Evolutionary conservation across 106 monocot species (phyloP).

Genomic region (Apostasia ramifera): DNA sequence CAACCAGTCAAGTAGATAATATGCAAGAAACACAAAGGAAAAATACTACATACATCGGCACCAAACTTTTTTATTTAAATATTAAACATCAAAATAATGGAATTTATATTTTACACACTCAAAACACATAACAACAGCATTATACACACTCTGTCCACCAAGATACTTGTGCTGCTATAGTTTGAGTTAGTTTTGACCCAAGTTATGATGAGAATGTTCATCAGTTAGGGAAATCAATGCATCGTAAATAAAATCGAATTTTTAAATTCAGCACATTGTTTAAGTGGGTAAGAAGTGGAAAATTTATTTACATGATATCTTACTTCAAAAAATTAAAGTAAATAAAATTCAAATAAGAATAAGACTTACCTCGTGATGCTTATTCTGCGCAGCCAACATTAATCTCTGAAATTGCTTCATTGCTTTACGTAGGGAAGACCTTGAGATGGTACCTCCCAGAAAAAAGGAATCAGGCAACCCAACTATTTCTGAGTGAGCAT

Average conservation of each 20-base stretch:
- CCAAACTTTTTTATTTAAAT: background rate
- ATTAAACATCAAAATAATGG: background rate
- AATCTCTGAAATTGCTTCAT: constrained; percentile 16
- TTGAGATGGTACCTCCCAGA: constrained; percentile 34
- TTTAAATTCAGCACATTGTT: no score
- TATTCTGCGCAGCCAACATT: constrained; percentile 19
- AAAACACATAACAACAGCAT: background rate
- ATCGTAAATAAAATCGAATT: background rate
- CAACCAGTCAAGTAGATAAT: background rate
- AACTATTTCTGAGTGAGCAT: constrained; percentile 15
- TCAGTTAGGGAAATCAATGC: background rate
- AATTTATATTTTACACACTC: background rate
- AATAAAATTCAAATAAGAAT: constrained; percentile 3
- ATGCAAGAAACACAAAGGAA: background rate
- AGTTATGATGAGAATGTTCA: background rate
- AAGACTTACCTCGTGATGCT: constrained; percentile 38
- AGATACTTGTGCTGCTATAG: no score
- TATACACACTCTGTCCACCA: no score
- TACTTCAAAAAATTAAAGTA: background rate
- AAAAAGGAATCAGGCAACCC: constrained; percentile 45
- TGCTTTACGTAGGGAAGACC: constrained; percentile 22
- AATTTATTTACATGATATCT: background rate
- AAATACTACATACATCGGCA: background rate
- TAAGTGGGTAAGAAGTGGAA: no score
- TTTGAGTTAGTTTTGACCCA: background rate